phyloP scores from a whole-genome alignment of 192 early-diverging fungal genomes.

The Kickxella alabastrina region DNA sequence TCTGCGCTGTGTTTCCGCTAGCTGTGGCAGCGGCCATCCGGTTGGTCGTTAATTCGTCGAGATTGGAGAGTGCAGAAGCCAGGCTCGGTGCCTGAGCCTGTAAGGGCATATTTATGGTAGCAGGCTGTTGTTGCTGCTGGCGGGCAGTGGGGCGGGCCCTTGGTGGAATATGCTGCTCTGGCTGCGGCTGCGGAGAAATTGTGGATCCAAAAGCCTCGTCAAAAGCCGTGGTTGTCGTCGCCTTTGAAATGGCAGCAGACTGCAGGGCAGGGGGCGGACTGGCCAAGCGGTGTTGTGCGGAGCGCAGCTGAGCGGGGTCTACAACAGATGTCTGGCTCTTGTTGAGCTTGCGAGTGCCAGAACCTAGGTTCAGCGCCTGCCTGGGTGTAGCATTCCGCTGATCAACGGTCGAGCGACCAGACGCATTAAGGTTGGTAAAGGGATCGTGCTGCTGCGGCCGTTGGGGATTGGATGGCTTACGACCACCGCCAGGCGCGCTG shows the following conservation, averaged over 20 bases:
- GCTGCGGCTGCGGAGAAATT: slow-evolving; percentile 2
- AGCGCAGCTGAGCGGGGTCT: slow-evolving; percentile 45
- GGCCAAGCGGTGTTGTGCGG: slow-evolving; percentile 37
- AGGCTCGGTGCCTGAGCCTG: not conserved
- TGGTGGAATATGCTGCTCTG: slow-evolving; percentile 13
- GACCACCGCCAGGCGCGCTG: not conserved
- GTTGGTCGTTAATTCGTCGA: slow-evolving; percentile 33
- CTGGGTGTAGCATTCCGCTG: not conserved
- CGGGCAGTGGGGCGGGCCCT: slow-evolving; percentile 26
- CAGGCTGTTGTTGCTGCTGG: slow-evolving; percentile 7
- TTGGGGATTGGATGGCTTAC: not conserved
- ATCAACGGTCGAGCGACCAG: slow-evolving; percentile 2
- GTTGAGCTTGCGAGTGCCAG: slow-evolving; percentile 25
- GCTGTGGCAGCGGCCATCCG: slow-evolving; percentile 43
- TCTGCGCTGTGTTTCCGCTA: slow-evolving; percentile 44
- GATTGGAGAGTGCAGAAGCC: not conserved
- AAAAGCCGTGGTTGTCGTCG: slow-evolving; percentile 16
- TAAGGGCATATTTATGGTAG: too few relatives aligned
- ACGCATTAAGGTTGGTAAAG: slow-evolving; percentile 17
- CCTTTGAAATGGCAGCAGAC: too few relatives aligned
- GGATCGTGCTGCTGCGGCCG: slow-evolving; percentile 3
- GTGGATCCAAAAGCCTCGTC: slow-evolving; percentile 26
- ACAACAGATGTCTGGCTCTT: slow-evolving; percentile 31
- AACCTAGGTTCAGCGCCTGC: slow-evolving; percentile 40
- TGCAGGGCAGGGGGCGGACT: too few relatives aligned